Evolutionary conservation across 225 moss, liverwort and hornwort genomes (phyloP), one percentile per base, ranked within the genome.

Genomic region (Polytrichum commune): DNA sequence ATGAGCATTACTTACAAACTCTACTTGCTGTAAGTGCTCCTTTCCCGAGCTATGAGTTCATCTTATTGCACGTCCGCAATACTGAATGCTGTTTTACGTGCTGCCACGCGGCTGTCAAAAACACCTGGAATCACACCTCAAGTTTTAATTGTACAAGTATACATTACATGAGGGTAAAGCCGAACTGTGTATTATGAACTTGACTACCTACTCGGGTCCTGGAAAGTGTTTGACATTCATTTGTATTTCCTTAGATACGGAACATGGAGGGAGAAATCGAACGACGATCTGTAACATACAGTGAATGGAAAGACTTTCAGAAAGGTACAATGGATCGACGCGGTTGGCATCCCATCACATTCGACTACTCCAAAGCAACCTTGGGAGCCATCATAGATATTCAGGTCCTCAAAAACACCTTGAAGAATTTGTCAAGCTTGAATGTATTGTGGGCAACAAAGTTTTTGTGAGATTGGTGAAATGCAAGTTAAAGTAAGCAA

Each of bases 1-100:
- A 98, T 77, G 98, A 98, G 80, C 98, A 98, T 66, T 98, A 95
- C 73, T 79, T 95, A 58, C 98, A 98, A 81, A 98, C 98, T 23
- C 75, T 98, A 61, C 53, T 98, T 68, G 93, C 98, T 76, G 98
- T 93, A 79, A 90, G 91, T 77, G 63, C 69, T 57, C n/a, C 20
- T 5, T 60, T 28, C 33, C 46, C 46, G 16, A 46, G 46, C 16
- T 16, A 46, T 46, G 46, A 13, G 2, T 46, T 13, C 46, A 16
- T 4, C 4, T 46, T 46, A 3, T 46, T 46, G 46, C 46, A 46
- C 13, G 46, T 46, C 13, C 4, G 16, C 16, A 13, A 16, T 46
- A 46, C 46, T 46, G 13, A 46, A 46, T 16, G 35, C 9, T 35
- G 9, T 2, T 35, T 35, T 35, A 46, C 16, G 13, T 46, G 46